Percentiles rank a stretch among this genome's conserved stretches.
These are phyloP conservation scores for Isatis tinctoria DNA, from an alignment of 345 rosid species.

Conservation along the genomic window DNA sequence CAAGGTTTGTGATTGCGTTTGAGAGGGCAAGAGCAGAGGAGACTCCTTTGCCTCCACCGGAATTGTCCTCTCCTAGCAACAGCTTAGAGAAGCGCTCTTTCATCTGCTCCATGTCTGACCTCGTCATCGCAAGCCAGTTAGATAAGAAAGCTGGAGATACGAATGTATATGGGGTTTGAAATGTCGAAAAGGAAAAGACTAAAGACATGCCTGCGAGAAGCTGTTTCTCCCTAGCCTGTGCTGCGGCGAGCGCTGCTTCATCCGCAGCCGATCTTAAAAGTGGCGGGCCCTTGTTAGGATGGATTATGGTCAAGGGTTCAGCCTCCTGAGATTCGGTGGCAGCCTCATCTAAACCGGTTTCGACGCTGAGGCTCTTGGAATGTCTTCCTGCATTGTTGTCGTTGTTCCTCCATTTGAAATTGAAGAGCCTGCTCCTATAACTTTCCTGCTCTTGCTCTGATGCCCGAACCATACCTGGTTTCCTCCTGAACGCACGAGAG, in stretches of 20 bases:
- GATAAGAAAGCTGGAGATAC: neutral
- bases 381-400: conserved; percentile 38
- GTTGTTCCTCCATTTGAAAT: conserved; percentile 52
- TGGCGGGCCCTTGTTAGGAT: conserved; percentile 15
- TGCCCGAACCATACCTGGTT: conserved; percentile 45
- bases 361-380: conserved; percentile 46
- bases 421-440: conserved; percentile 51
- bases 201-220: conserved; percentile 26
- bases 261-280: conserved; percentile 20
- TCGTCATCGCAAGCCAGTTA: neutral
- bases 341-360: conserved; percentile 29
- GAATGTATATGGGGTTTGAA: neutral
- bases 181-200: neutral
- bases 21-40: conserved; percentile 74
- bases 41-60: conserved; percentile 75
- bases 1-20: conserved; percentile 44
- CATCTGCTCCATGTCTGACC: conserved; percentile 55
- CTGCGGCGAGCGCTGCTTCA: conserved; percentile 23
- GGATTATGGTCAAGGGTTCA: conserved; percentile 21
- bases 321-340: neutral
- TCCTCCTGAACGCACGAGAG: neutral
- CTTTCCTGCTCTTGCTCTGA: conserved; percentile 55
- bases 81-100: conserved; percentile 60
- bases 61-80: conserved; percentile 70
- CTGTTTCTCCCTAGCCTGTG: conserved; percentile 38